These are phyloP conservation scores for Melaleuca alternifolia DNA, from an alignment of 345 rosid genomes.

Conservation along the genomic window DNA sequence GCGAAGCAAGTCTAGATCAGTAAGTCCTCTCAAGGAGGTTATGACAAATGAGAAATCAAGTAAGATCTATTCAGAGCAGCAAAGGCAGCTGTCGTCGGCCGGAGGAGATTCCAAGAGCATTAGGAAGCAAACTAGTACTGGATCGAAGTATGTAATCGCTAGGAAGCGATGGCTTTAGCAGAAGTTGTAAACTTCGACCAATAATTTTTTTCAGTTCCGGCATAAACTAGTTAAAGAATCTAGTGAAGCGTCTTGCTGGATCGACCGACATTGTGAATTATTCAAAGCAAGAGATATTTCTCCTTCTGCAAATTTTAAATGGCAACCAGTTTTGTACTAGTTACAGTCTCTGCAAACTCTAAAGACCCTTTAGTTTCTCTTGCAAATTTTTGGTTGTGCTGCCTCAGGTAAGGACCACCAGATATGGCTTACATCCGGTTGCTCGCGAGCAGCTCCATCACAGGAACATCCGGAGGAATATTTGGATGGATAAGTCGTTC, in stretches of 20 bases:
- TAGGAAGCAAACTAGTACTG: slow-evolving; percentile 32
- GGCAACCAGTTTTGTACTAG: background rate
- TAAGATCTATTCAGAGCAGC: slow-evolving; percentile 26
- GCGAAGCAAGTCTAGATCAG: slow-evolving; percentile 15
- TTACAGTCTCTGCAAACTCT: background rate
- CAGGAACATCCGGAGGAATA: background rate
- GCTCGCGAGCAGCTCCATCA: background rate
- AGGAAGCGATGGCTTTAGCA: slow-evolving; percentile 63
- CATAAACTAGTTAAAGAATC: background rate
- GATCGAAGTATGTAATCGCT: slow-evolving; percentile 24
- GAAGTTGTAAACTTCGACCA: background rate
- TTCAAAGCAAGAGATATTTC: background rate
- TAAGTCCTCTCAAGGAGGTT: slow-evolving; percentile 42
- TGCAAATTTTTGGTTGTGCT: background rate
- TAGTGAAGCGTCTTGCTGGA: background rate
- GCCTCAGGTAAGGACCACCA: background rate
- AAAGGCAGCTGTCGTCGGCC: slow-evolving; percentile 33
- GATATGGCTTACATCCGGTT: background rate
- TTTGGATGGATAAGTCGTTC: background rate
- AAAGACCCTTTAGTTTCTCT: background rate
- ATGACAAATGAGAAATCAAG: slow-evolving; percentile 26
- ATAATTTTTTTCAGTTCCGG: background rate
- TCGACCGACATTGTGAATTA: background rate
- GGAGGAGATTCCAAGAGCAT: slow-evolving; percentile 43
- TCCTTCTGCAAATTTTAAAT: background rate